These are phyloP conservation scores for Rosa chinensis DNA, from an alignment of 306 rosid species.

Conservation along the genomic window DNA sequence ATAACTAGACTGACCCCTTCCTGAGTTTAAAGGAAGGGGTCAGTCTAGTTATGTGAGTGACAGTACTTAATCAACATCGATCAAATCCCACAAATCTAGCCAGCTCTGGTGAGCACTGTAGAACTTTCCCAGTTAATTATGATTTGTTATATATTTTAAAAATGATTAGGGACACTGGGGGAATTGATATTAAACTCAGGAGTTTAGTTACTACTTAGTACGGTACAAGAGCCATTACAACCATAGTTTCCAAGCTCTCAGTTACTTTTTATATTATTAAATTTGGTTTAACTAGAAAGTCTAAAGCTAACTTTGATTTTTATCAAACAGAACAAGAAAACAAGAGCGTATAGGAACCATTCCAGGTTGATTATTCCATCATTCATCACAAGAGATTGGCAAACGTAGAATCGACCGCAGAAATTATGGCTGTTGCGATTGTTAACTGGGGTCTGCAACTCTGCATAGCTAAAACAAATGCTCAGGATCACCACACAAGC, in stretches of 20 bases:
- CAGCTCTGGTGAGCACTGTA: neutral
- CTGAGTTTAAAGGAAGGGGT: neutral
- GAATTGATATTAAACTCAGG: neutral
- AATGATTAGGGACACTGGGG: neutral
- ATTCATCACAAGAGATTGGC: slow-evolving; percentile 91
- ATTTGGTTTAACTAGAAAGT: neutral
- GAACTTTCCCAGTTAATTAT: too few relatives aligned
- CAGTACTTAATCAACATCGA: too few relatives aligned
- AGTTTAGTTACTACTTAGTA: neutral
- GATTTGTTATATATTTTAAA: too few relatives aligned
- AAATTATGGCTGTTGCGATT: slow-evolving; percentile 87
- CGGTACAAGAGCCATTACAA: neutral
- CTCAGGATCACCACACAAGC: slow-evolving; percentile 1
- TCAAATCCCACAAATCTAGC: neutral
- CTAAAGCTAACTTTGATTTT: neutral
- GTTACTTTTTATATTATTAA: too few relatives aligned
- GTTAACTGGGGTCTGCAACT: slow-evolving; percentile 81
- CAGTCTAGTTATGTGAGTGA: neutral
- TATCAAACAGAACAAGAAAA: neutral
- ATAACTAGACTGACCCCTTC: too few relatives aligned
- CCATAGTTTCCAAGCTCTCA: neutral
- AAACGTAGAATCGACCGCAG: slow-evolving; percentile 84
- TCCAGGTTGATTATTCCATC: slow-evolving; percentile 40
- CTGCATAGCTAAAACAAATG: slow-evolving; percentile 32
- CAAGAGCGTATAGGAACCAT: neutral